Evolutionary conservation across 306 rosid species (phyloP).

Genomic region (Pachyrhizus erosus): DNA sequence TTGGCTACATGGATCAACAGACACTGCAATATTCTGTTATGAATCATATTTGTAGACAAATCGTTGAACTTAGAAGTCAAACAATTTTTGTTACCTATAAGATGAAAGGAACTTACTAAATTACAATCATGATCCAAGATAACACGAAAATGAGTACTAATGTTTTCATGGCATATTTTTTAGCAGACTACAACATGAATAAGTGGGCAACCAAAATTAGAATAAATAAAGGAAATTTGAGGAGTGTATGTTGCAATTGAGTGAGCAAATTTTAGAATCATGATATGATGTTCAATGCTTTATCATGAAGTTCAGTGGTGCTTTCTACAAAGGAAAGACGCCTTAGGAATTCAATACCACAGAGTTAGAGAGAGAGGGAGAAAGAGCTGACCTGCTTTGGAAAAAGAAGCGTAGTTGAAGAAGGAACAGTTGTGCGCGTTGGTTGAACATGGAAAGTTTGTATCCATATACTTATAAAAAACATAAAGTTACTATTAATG

Average conservation of each 20-base stretch:
- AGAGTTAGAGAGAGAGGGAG: neutral
- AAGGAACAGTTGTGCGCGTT: neutral
- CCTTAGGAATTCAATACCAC: neutral
- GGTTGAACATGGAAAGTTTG: neutral
- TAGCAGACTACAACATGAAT: neutral
- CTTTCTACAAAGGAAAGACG: neutral
- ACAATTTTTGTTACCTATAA: neutral
- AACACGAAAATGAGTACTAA: neutral
- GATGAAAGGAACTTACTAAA: neutral
- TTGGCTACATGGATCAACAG: neutral
- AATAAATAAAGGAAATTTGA: neutral
- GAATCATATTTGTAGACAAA: neutral
- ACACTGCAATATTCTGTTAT: neutral
- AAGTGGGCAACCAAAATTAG: neutral
- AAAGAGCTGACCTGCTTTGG: conserved; percentile 6
- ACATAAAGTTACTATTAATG: too few relatives aligned
- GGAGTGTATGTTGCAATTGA: neutral
- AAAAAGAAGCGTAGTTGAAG: neutral
- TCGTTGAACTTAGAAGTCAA: neutral
- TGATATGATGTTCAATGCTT: neutral
- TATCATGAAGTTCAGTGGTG: neutral
- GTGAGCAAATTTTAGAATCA: neutral
- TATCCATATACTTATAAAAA: too few relatives aligned
- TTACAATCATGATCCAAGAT: neutral
- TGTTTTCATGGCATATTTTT: neutral